These are phyloP conservation scores for Tetrapisispora iriomotensis DNA, from an alignment of 805 yeast species.

Conservation along the genomic window DNA sequence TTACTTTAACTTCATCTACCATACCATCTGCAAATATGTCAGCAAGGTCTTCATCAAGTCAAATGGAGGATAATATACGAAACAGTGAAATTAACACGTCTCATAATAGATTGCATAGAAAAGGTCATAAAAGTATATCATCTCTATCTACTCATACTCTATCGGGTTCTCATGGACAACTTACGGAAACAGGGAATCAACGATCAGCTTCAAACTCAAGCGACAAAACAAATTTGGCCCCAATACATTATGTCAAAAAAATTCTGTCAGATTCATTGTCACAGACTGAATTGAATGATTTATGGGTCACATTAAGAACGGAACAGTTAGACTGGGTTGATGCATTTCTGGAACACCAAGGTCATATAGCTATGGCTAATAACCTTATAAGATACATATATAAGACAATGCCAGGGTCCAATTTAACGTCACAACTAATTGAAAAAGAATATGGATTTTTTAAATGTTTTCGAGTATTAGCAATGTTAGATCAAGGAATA, in stretches of 20 bases:
- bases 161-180: neutral
- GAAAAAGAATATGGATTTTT: conserved; percentile 71
- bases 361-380: conserved; percentile 66
- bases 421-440: conserved; percentile 34
- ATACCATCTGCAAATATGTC: neutral
- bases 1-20: neutral
- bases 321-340: conserved; percentile 81
- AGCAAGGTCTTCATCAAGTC: neutral
- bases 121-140: neutral
- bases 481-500: conserved; percentile 21
- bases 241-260: conserved; percentile 66
- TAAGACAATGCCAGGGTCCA: conserved; percentile 18
- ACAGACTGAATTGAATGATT: conserved; percentile 60
- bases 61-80: neutral
- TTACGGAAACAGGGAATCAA: conserved; percentile 11
- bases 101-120: neutral
- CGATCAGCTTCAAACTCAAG: conserved; percentile 16
- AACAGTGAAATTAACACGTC: neutral
- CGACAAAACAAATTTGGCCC: conserved; percentile 37
- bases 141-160: neutral
- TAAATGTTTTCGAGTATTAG: conserved; percentile 57
- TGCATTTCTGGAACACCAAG: conserved; percentile 67
- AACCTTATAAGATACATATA: conserved; percentile 43
- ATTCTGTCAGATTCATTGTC: conserved; percentile 63
- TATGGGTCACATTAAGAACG: conserved; percentile 87